Evolutionary conservation across 2,329 filamentous ascomycete species (phyloP).

Genomic region (Penicillium glabrum): DNA sequence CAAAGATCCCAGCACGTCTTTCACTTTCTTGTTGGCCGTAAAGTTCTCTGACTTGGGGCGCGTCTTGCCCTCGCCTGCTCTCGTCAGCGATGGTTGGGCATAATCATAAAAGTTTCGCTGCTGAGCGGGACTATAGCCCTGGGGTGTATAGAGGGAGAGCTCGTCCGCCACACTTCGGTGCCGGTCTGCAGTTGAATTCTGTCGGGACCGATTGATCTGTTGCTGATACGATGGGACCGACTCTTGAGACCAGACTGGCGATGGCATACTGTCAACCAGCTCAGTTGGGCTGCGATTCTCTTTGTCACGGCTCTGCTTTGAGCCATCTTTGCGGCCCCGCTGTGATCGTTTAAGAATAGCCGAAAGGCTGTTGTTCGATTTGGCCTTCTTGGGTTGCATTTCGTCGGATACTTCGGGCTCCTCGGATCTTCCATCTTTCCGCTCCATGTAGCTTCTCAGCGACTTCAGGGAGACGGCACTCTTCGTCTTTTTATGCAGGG

Average conservation of each 20-base stretch:
- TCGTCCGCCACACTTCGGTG: constrained; percentile 52
- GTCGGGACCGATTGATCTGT: constrained; percentile 34
- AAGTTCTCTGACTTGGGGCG: constrained; percentile 55
- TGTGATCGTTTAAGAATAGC: constrained; percentile 72
- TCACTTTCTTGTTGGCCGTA: constrained; percentile 42
- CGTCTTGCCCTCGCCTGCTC: constrained; percentile 40
- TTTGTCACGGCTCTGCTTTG: constrained; percentile 65
- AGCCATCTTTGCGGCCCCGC: constrained; percentile 62
- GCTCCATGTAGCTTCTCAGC: constrained; percentile 47
- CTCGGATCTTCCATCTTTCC: constrained; percentile 40
- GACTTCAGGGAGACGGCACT: constrained; percentile 56
- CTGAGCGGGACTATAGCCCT: constrained; percentile 60
- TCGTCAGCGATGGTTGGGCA: constrained; percentile 47
- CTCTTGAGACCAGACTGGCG: constrained; percentile 83
- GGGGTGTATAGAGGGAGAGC: constrained; percentile 59
- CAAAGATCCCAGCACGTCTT: constrained; percentile 30
- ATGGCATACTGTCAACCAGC: constrained; percentile 48
- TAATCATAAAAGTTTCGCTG: constrained; percentile 62
- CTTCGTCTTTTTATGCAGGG: constrained; percentile 54
- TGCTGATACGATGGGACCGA: constrained; percentile 42
- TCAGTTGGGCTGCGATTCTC: constrained; percentile 72
- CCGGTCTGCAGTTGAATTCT: constrained; percentile 43
- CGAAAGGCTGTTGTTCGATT: constrained; percentile 80
- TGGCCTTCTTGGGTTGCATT: constrained; percentile 65
- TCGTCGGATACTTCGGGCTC: constrained; percentile 36